These are phyloP conservation scores for Eurotiales sp. DNA, from an alignment of 2,329 filamentous ascomycete genomes.

Conservation along the genomic window DNA sequence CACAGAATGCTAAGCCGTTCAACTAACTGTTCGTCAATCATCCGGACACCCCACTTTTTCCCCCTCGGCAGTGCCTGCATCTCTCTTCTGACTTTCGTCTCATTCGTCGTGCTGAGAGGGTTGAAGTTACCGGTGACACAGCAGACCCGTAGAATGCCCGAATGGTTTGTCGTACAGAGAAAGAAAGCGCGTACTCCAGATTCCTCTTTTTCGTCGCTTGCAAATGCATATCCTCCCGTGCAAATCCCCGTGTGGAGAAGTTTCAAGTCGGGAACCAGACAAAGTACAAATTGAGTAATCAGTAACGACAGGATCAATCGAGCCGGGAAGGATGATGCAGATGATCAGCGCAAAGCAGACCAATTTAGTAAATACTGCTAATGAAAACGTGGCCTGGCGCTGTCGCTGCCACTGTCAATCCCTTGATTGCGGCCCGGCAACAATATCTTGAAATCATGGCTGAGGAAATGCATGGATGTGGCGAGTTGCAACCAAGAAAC, in stretches of 20 bases:
- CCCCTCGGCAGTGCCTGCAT: background rate
- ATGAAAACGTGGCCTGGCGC: conserved; percentile 1
- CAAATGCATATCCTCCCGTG: too few species aligned
- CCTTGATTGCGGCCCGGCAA: too few species aligned
- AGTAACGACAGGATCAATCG: too few species aligned
- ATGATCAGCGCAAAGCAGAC: background rate
- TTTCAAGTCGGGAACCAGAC: background rate
- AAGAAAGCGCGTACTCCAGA: background rate
- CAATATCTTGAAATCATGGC: too few species aligned
- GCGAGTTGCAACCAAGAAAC: background rate
- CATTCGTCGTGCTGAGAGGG: background rate
- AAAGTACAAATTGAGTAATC: too few species aligned
- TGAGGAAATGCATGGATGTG: background rate
- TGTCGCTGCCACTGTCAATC: too few species aligned
- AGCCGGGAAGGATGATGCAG: background rate
- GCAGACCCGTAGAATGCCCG: background rate
- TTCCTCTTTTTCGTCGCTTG: too few species aligned
- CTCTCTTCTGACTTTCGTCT: background rate
- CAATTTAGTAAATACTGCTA: background rate
- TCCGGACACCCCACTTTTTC: background rate
- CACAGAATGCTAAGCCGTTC: too few species aligned
- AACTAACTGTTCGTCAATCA: background rate
- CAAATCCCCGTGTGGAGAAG: background rate
- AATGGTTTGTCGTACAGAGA: background rate
- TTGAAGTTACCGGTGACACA: background rate